These are phyloP conservation scores for Erythrophleum ivorense DNA, from an alignment of 331 rosid species.

Conservation along the genomic window DNA sequence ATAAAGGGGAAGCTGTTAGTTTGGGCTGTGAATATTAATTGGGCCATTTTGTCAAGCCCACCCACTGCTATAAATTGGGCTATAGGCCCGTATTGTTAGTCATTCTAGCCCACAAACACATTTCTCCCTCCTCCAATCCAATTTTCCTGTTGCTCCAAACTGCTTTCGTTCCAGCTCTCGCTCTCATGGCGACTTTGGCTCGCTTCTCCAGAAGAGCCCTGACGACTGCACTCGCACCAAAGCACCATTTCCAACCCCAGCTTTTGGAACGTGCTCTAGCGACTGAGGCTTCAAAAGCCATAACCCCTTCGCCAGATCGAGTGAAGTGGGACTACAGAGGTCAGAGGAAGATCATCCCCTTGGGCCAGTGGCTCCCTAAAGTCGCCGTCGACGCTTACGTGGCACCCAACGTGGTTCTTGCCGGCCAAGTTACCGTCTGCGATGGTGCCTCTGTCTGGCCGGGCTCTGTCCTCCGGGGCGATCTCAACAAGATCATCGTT, in stretches of 20 bases:
- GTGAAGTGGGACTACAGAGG: conserved; percentile 99
- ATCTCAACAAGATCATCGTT: conserved; percentile 89
- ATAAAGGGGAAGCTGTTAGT: no score
- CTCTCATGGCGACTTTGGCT: conserved; percentile 59
- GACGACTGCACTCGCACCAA: conserved; percentile 38
- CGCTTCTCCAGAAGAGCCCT: conserved; percentile 64
- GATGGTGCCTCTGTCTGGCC: conserved; percentile 99
- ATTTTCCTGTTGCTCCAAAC: no score
- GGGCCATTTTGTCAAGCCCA: no score
- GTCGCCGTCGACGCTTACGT: conserved; percentile 97
- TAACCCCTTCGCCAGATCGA: conserved; percentile 77
- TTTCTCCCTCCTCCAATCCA: not conserved
- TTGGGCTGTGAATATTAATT: no score
- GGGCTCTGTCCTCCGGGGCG: conserved; percentile 93
- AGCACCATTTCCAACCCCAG: conserved; percentile 34
- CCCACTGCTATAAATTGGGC: no score
- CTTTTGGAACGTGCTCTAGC: conserved; percentile 54
- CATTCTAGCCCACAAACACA: not conserved
- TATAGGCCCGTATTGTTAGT: not conserved
- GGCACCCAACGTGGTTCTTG: conserved; percentile 95
- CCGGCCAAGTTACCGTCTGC: conserved; percentile 90
- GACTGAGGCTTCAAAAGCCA: conserved; percentile 60
- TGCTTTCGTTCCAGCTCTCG: no score
- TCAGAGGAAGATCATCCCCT: conserved; percentile 85
- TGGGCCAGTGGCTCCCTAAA: conserved; percentile 96